Evolutionary conservation across 164 flowering plant species (phyloP), one percentile per base, ranked within the genome.

Genomic region (Malania oleifera): DNA sequence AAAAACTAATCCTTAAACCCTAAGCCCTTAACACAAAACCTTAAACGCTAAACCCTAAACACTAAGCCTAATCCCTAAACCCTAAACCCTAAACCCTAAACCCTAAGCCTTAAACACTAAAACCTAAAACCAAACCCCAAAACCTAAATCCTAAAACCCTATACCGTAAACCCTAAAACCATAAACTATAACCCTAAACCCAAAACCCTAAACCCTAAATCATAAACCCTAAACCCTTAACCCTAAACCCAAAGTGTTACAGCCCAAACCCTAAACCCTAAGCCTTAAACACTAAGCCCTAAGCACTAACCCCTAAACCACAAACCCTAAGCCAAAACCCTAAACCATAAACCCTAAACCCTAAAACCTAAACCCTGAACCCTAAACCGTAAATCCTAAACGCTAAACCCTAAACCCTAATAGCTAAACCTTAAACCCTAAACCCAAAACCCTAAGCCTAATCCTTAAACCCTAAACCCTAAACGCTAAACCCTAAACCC

Each of bases 71-170:
- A n/a, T n/a, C n/a, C n/a, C n/a, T 39, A 39, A 39, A 39, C 43
- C 43, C 43, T 39, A n/a, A 39, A 39, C 43, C 43, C 43, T 39
- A 39, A 39, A 39, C 43, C 43, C 43, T 39, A 39, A 39, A 39
- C 43, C 43, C 43, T 39, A 39, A 39, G 13, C 43, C 43, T 15
- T 39, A 39, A 39, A 39, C 43, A 8, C 43, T 39, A 39, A 39
- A 39, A 8, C 43, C 43, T 39, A 39, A 39, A 39, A 8, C 43
- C 43, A 6, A 39, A 39, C 7, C 43, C 43, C 43, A 6, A 39
- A 6, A 39, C 43, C 43, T 15, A 6, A 39, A 39, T 6, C 43
- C 43, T 15, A 6, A 39, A 39, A 39, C 43, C 43, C 43, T 39
- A 39, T 6, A 39, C 43, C 43, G 14, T 39, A 39, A 39, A 39